Evolutionary conservation across 768 basidiomycete species (phyloP).

Genomic region (Fomitopsis pulvina): DNA sequence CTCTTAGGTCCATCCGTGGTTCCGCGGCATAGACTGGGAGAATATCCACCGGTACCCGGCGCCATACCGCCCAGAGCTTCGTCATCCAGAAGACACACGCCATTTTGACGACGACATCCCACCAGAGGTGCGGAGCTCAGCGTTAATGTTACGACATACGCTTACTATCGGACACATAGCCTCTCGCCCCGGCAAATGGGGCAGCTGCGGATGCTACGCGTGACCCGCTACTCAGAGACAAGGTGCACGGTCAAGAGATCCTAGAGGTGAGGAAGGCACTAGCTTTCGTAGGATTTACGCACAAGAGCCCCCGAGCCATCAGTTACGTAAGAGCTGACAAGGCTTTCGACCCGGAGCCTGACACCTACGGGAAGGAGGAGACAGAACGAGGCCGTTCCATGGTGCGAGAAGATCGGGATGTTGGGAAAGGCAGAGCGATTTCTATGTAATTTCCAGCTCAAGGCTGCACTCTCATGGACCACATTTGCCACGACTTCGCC

Average conservation of each 20-base stretch:
- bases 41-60: constrained; percentile 79
- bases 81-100: constrained; percentile 77
- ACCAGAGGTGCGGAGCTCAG: constrained; percentile 52
- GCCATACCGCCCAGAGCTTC: constrained; percentile 85
- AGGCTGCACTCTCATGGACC: constrained; percentile 5
- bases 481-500: constrained; percentile 15
- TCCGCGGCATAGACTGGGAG: constrained; percentile 84
- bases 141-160: not conserved
- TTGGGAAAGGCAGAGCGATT: constrained; percentile 74
- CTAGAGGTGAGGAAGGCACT: constrained; percentile 87
- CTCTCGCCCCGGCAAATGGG: constrained; percentile 84
- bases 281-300: constrained; percentile 88
- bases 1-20: constrained; percentile 77
- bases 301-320: constrained; percentile 79
- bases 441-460: constrained; percentile 51
- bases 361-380: constrained; percentile 38
- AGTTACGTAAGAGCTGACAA: constrained; percentile 71
- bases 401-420: constrained; percentile 52
- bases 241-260: constrained; percentile 79
- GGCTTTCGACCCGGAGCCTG: constrained; percentile 54
- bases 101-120: constrained; percentile 97
- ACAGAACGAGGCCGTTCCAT: constrained; percentile 59
- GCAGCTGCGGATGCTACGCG: constrained; percentile 77
- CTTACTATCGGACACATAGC: constrained; percentile 34
- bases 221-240: constrained; percentile 84